Evolutionary conservation across 148 eudicot species (phyloP), one percentile per base, ranked within the genome.

Genomic region (Rhododendron molle): DNA sequence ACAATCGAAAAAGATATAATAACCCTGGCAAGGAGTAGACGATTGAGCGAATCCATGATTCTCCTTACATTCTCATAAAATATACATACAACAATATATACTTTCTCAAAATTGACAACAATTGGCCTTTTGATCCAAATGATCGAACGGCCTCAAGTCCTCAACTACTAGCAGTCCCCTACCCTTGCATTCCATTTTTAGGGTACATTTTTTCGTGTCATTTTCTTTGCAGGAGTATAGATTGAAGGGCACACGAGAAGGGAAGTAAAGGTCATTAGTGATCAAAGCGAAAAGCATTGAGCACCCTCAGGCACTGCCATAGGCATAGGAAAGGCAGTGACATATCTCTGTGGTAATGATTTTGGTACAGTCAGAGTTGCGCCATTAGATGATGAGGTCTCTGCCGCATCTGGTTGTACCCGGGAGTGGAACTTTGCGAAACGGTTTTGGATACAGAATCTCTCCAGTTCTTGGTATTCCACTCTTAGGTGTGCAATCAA

Each of bases 381-480:
- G 62, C 81, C 87, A 79, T 88, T 73, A 3, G 90, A 86, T 28
- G 92, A 85, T 78, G 91, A 76, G 26, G 86, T 40, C 46, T 87
- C 89, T 54, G 80, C 83, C 65, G 86, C 67, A n/a, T 54, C 81
- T 34, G 84, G 73, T 15, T 67, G 88, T 7, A 83, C 86, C 82
- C 88, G 86, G 74, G 83, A 83, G 86, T 91, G 95, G 83, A 91
- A 92, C 89, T 88, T 93, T 18, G 92, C 95, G 67, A 91, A 92
- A 21, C 93, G 94, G 86, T 92, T 93, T 38, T 88, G 91, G 76
- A 89, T 83, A 26, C 90, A 88, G 60, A 93, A 90, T 54, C 88
- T 92, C 87, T 93, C 95, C 89, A 92, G 76, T 26, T 93, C 93
- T 84, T 89, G 91, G 83, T 54, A 81, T 78, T 91, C 93, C 85